Conservation (phyloP, 352 stramenopile genomes). For the Aphanomyces astaci region DNA sequence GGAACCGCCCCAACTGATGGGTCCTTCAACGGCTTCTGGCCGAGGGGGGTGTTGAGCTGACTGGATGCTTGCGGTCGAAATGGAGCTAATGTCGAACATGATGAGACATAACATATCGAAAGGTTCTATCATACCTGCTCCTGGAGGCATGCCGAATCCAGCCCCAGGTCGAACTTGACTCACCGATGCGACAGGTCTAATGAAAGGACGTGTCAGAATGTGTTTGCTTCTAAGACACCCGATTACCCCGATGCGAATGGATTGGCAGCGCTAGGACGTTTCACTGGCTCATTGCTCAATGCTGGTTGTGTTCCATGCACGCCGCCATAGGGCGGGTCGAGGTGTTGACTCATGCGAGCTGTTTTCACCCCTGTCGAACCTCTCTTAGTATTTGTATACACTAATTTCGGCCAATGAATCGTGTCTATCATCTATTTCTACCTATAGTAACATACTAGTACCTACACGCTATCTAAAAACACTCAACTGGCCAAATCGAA, state of each 20-base stretch:
- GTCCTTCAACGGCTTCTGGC: neutral
- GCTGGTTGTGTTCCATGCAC: neutral
- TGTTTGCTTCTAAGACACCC: neutral
- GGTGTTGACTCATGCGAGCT: slow-evolving; percentile 10
- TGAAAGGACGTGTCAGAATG: neutral
- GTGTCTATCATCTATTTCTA: neutral
- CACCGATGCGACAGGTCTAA: slow-evolving; percentile 17
- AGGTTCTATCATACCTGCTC: neutral
- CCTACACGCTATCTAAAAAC: too few species aligned
- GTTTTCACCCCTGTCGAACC: neutral
- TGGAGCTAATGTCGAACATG: neutral
- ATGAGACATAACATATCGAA: neutral
- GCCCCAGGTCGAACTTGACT: slow-evolving; percentile 8
- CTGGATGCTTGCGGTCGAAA: neutral
- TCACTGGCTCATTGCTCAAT: neutral
- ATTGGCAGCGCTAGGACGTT: neutral
- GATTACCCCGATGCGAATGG: slow-evolving; percentile 19
- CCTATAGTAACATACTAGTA: neutral
- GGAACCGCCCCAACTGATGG: neutral
- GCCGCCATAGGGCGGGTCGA: neutral
- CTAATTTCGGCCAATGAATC: too few species aligned
- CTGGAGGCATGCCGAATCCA: neutral
- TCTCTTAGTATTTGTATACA: too few species aligned
- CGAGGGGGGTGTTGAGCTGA: slow-evolving; percentile 12
- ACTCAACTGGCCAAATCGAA: too few species aligned